Percentiles rank a stretch among this genome's conserved stretches.
Conservation (phyloP, 257 asterid genomes). For the Solanum paucissectum region DNA sequence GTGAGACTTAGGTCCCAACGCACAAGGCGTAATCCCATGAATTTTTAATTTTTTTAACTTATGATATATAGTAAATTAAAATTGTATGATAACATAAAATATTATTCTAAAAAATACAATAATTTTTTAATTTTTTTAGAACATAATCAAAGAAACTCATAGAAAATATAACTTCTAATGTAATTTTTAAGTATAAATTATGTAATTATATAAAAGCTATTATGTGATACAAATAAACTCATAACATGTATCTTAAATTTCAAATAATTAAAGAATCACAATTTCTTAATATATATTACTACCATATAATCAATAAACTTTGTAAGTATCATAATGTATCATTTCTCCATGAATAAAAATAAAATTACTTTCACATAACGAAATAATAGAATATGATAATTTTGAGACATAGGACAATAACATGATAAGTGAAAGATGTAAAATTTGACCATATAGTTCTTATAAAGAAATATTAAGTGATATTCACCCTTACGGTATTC, state of each 20-base stretch:
- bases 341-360: not conserved
- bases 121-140: no score
- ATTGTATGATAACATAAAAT: no score
- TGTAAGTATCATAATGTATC: not conserved
- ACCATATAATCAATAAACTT: not conserved
- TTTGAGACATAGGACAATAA: no score
- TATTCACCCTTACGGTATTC: not conserved
- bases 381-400: not conserved
- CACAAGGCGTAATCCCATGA: no score
- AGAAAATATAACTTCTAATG: no score
- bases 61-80: no score
- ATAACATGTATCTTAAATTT: no score
- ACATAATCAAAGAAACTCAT: not conserved
- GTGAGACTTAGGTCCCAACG: no score
- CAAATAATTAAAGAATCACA: not conserved
- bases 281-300: not conserved
- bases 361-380: not conserved
- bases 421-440: not conserved
- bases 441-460: not conserved
- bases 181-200: no score
- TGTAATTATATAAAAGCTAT: not conserved
- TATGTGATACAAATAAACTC: not conserved
- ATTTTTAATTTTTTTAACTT: no score
- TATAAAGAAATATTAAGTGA: not conserved
- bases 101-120: no score